Evolutionary conservation across 176 grass and related monocot genomes (phyloP).

Genomic region (Stipa capillata): DNA sequence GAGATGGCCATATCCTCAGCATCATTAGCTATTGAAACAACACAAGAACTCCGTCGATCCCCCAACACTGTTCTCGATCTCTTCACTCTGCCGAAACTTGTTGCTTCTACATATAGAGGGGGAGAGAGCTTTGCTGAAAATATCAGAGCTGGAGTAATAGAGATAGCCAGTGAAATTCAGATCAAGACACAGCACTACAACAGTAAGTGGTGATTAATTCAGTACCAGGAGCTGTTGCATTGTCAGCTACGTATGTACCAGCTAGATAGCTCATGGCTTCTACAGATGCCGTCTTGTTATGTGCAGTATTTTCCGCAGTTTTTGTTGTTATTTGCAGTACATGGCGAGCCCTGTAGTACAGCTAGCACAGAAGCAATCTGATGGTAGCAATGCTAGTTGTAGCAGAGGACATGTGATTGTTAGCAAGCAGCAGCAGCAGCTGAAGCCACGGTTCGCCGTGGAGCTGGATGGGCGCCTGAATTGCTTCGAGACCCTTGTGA

Average conservation of each 20-base stretch:
- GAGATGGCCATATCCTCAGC: conserved; percentile 28
- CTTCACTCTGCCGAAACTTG: no score
- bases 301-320: not conserved
- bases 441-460: conserved; percentile 36
- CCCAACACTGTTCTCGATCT: not conserved
- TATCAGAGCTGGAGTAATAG: not conserved
- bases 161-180: not conserved
- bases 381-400: not conserved
- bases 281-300: conserved; percentile 8
- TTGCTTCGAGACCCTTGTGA: conserved; percentile 63
- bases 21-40: conserved; percentile 1
- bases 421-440: not conserved
- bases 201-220: not conserved
- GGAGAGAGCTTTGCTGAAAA: no score
- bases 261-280: conserved; percentile 17
- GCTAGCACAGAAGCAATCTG: not conserved
- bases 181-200: not conserved
- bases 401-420: not conserved
- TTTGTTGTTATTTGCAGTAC: not conserved
- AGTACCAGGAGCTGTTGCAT: not conserved
- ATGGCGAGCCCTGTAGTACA: not conserved
- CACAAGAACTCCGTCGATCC: not conserved
- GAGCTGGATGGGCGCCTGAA: conserved; percentile 60
- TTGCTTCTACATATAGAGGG: not conserved
- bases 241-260: no score